A percentile compares a stretch with the other conserved stretches of the same genome.
Evolutionary conservation across 768 basidiomycete genomes (phyloP).

Genomic region (Hemileccinum rubropunctum): DNA sequence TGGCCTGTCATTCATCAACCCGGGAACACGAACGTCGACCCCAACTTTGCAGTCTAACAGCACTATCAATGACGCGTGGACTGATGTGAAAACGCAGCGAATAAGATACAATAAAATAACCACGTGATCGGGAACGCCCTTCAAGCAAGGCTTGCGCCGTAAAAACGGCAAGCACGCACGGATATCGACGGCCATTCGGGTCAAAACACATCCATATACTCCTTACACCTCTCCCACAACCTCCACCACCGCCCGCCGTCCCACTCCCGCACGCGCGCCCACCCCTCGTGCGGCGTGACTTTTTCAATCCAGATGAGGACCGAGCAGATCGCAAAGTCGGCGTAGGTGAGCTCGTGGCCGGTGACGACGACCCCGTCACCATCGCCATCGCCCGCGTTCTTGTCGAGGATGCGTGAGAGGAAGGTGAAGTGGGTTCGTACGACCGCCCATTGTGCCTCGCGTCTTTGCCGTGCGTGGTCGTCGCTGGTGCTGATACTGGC

Average conservation of each 20-base stretch:
- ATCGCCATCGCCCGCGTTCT: slow-evolving; percentile 61
- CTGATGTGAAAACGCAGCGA: no score
- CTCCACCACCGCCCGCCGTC: slow-evolving; percentile 65
- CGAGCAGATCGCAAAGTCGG: slow-evolving; percentile 72
- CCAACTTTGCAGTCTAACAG: no score
- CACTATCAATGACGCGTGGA: no score
- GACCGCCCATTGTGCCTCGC: slow-evolving; percentile 62
- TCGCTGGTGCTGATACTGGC: neutral
- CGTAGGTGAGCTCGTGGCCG: slow-evolving; percentile 66
- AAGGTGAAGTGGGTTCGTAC: slow-evolving; percentile 68
- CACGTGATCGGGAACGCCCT: no score
- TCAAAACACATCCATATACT: slow-evolving; percentile 67
- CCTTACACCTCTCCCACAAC: slow-evolving; percentile 58
- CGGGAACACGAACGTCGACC: no score
- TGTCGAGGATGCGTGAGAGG: slow-evolving; percentile 62
- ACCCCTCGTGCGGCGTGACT: slow-evolving; percentile 71
- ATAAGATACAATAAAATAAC: no score
- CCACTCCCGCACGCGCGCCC: slow-evolving; percentile 67
- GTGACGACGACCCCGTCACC: slow-evolving; percentile 61
- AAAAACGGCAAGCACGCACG: no score
- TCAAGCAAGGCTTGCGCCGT: no score
- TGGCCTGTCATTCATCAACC: no score
- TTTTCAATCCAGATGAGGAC: slow-evolving; percentile 73
- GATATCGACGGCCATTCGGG: no score
- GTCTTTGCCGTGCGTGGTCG: slow-evolving; percentile 30